Evolutionary conservation across 108 stramenopile genomes (phyloP).

Genomic region (Skeletonema costatum): DNA sequence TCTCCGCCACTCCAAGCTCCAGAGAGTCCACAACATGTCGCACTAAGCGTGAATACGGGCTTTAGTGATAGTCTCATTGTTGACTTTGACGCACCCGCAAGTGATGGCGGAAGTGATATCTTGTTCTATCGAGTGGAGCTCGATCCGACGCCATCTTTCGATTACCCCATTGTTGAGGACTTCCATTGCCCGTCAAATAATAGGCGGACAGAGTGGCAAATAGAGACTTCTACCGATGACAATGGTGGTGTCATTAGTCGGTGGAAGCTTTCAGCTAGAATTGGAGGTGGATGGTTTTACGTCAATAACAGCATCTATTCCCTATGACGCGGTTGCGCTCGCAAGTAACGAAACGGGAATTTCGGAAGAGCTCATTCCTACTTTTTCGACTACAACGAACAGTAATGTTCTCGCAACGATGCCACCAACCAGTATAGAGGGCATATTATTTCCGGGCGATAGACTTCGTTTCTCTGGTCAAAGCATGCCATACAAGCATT

Average conservation of each 20-base stretch:
- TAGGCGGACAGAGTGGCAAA: constrained; percentile 64
- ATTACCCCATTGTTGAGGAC: constrained; percentile 67
- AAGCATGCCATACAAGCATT: constrained; percentile 39
- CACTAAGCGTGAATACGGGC: constrained; percentile 61
- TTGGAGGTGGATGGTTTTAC: constrained; percentile 52
- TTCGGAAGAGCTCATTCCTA: constrained; percentile 28
- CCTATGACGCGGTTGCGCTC: constrained; percentile 78
- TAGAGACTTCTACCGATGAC: constrained; percentile 43
- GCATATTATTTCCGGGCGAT: constrained; percentile 57
- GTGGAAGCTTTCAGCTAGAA: constrained; percentile 65
- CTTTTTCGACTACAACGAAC: constrained; percentile 22
- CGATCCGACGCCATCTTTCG: constrained; percentile 75
- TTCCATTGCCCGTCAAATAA: constrained; percentile 72
- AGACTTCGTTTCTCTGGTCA: constrained; percentile 50
- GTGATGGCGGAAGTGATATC: constrained; percentile 71
- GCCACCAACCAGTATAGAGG: constrained; percentile 40
- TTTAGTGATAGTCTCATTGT: constrained; percentile 63
- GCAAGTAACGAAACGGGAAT: constrained; percentile 65
- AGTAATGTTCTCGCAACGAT: constrained; percentile 30
- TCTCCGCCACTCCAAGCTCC: constrained; percentile 70
- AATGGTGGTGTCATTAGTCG: constrained; percentile 28
- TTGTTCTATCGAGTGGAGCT: constrained; percentile 79
- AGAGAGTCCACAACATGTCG: constrained; percentile 58
- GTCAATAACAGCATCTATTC: constrained; percentile 61
- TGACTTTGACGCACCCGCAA: constrained; percentile 55